Evolutionary conservation across 306 rosid genomes (phyloP).

Genomic region (Phaseolus lunatus): DNA sequence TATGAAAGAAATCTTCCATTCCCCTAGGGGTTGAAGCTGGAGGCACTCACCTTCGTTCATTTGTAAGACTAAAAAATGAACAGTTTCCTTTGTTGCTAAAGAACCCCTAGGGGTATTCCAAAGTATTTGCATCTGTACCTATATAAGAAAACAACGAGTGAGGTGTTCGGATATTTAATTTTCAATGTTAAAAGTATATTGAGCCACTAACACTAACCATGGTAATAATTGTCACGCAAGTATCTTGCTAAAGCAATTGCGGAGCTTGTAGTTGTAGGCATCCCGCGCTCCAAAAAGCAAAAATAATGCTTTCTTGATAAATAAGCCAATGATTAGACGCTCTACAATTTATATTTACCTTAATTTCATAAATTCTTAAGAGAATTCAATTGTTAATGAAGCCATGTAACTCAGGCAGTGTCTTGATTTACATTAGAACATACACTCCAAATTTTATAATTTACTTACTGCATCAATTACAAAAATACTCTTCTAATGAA

Average conservation of each 20-base stretch:
- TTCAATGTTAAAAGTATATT: background rate
- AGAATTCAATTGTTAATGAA: background rate
- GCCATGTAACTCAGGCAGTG: background rate
- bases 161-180: background rate
- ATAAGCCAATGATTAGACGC: background rate
- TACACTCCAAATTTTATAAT: background rate
- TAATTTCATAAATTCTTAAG: background rate
- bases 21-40: background rate
- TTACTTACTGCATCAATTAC: background rate
- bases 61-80: background rate
- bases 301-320: background rate
- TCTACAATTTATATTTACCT: background rate
- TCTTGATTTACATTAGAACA: background rate
- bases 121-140: slow-evolving; percentile 17
- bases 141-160: background rate
- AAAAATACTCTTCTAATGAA: background rate
- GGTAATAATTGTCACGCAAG: background rate
- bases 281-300: background rate
- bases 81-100: background rate
- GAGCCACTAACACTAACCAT: background rate
- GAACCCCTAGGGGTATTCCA: background rate
- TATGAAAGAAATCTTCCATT: slow-evolving; percentile 2
- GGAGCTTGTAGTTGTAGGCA: background rate
- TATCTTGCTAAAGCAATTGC: background rate
- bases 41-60: slow-evolving; percentile 11